Percentiles rank a stretch among this genome's conserved stretches.
Evolutionary conservation across 208 protist genomes (phyloP).

Genomic region (Tritrichomonas musculus): DNA sequence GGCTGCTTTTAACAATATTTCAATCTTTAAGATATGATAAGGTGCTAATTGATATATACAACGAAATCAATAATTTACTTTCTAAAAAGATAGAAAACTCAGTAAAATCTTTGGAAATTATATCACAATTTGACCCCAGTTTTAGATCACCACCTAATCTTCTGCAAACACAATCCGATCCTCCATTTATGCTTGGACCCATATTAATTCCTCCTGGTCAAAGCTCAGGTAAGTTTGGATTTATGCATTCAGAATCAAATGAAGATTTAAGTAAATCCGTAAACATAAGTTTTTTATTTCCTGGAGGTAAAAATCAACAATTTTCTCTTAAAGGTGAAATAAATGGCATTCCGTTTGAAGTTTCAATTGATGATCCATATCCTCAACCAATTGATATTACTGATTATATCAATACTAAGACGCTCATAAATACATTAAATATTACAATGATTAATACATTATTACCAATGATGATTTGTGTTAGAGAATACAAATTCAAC

Average conservation of each 20-base stretch:
- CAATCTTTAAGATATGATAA: background rate
- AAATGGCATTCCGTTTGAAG: slow-evolving; percentile 1
- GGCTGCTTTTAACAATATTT: background rate
- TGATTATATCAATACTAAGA: background rate
- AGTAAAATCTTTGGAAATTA: background rate
- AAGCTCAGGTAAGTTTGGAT: background rate
- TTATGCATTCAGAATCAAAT: background rate
- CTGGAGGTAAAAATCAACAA: background rate
- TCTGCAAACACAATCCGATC: too few relatives aligned
- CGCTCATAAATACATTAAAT: background rate
- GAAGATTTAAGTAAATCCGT: too few relatives aligned
- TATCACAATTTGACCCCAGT: background rate
- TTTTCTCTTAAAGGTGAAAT: background rate
- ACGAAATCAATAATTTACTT: slow-evolving; percentile 11
- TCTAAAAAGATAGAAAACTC: background rate
- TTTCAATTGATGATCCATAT: background rate
- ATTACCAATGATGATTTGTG: background rate
- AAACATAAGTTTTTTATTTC: background rate
- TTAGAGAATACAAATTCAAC: background rate
- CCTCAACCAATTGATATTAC: slow-evolving; percentile 14
- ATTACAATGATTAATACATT: background rate
- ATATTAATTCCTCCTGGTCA: background rate
- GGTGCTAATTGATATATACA: background rate
- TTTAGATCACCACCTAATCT: background rate
- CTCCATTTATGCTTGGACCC: background rate